A percentile compares a stretch with the other conserved stretches of the same genome.
Conservation (phyloP, 768 basidiomycete species). For the Kwoniella sp. region DNA sequence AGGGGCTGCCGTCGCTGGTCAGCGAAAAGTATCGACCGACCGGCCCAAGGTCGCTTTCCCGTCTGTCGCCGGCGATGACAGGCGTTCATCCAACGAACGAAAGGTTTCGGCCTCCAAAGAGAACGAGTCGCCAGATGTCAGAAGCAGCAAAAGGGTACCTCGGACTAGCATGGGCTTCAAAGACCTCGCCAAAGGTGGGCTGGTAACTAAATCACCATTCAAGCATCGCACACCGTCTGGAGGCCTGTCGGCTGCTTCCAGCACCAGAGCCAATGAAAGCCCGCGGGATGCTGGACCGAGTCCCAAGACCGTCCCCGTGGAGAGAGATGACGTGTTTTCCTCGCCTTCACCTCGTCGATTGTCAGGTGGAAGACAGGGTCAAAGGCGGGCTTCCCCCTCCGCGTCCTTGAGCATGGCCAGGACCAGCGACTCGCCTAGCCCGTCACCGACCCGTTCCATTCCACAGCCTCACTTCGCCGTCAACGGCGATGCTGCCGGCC, state of each 20-base stretch:
- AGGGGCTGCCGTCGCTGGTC: slow-evolving; percentile 24
- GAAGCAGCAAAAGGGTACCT: slow-evolving; percentile 26
- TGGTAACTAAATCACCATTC: slow-evolving; percentile 45
- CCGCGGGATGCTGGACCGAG: slow-evolving; percentile 12
- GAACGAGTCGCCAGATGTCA: slow-evolving; percentile 34
- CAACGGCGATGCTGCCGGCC: slow-evolving; percentile 5
- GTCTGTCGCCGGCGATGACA: slow-evolving; percentile 2
- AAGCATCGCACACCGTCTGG: slow-evolving; percentile 28
- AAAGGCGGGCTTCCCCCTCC: slow-evolving; percentile 23
- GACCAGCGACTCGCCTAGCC: slow-evolving; percentile 18
- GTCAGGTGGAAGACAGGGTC: slow-evolving; percentile 16
- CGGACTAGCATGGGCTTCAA: slow-evolving; percentile 38
- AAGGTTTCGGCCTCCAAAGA: slow-evolving; percentile 31
- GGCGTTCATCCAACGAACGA: slow-evolving; percentile 19
- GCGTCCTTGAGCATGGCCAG: slow-evolving; percentile 5
- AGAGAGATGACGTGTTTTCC: slow-evolving; percentile 31
- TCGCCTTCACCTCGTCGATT: slow-evolving; percentile 36
- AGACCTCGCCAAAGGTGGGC: slow-evolving; percentile 37
- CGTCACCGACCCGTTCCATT: slow-evolving; percentile 24
- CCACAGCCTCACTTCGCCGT: slow-evolving; percentile 8
- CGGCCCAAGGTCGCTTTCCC: slow-evolving; percentile 22
- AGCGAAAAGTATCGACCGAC: slow-evolving; percentile 38
- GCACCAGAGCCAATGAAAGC: slow-evolving; percentile 17
- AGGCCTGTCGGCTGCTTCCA: slow-evolving; percentile 7
- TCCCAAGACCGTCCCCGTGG: slow-evolving; percentile 28